Conservation (phyloP, 352 stramenopile genomes). For the Thalassiosira livingstoniorum region DNA sequence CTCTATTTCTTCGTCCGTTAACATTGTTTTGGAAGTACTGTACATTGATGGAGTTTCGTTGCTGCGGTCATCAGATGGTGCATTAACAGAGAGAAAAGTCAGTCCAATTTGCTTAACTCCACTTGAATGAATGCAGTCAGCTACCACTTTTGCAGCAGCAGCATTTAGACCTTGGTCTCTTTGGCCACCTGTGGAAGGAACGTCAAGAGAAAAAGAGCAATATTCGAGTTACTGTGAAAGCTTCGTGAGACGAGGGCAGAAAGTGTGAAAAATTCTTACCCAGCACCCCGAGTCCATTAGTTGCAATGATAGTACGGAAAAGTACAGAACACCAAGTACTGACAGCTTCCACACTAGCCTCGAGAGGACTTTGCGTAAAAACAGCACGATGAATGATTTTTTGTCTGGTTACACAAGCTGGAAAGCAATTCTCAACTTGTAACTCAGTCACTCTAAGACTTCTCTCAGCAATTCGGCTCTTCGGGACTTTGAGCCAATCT, state of each 20-base stretch:
- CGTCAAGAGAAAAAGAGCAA: conserved; percentile 14
- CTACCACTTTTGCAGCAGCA: conserved; percentile 81
- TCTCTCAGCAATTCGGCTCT: conserved; percentile 78
- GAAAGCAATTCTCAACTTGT: conserved; percentile 82
- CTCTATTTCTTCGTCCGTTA: conserved; percentile 73
- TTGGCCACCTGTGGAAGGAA: conserved; percentile 43
- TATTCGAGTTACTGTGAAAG: conserved; percentile 3
- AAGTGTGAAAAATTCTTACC: conserved; percentile 52
- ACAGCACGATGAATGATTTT: conserved; percentile 79
- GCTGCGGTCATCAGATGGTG: conserved; percentile 47
- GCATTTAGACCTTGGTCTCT: conserved; percentile 77
- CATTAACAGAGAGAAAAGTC: conserved; percentile 69
- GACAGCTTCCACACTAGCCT: conserved; percentile 81
- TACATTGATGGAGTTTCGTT: conserved; percentile 32
- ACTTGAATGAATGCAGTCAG: conserved; percentile 85
- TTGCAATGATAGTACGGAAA: conserved; percentile 84
- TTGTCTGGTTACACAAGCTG: conserved; percentile 83
- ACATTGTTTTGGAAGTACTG: conserved; percentile 69
- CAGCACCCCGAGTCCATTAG: conserved; percentile 78
- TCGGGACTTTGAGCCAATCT: conserved; percentile 80
- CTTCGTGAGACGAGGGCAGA: neutral
- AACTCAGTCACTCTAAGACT: conserved; percentile 82
- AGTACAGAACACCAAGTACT: conserved; percentile 86
- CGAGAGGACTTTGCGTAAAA: conserved; percentile 83
- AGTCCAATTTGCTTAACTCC: conserved; percentile 84